phyloP scores from a whole-genome alignment of 306 rosid species.

The Hippophae rhamnoides region DNA sequence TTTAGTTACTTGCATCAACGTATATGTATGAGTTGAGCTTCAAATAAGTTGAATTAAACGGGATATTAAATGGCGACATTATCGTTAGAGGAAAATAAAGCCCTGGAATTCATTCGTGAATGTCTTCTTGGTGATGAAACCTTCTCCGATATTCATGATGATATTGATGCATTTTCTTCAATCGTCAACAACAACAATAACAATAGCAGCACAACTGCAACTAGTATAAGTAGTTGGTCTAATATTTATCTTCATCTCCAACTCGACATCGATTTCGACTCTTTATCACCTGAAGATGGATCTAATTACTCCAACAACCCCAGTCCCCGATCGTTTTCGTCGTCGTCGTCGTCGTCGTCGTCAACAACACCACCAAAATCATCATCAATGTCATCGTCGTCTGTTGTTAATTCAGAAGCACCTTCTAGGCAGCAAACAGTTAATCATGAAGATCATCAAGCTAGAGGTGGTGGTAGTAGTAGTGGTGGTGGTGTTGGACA shows the following conservation, averaged over 20 bases:
- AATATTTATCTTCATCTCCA: not conserved
- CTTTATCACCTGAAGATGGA: not conserved
- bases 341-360: too few species aligned
- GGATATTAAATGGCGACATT: not conserved
- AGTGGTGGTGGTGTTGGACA: not conserved
- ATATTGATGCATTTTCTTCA: not conserved
- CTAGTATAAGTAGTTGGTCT: not conserved
- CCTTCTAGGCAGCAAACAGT: not conserved
- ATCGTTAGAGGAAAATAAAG: conserved; percentile 13
- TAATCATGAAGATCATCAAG: too few species aligned
- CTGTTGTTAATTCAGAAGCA: too few species aligned
- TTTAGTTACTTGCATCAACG: too few species aligned
- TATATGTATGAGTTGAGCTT: too few species aligned
- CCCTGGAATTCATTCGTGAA: conserved; percentile 29
- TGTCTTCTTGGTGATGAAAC: conserved; percentile 30
- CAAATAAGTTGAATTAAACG: too few species aligned
- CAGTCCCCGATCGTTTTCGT: too few species aligned
- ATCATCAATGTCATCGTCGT: too few species aligned
- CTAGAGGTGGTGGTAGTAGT: too few species aligned
- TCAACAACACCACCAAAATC: too few species aligned
- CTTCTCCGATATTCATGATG: conserved; percentile 10
- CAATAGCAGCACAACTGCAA: not conserved
- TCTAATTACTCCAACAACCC: too few species aligned
- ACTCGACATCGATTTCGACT: conserved; percentile 30
- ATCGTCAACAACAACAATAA: too few species aligned